Evolutionary conservation across 495 filamentous ascomycete species (phyloP).

Genomic region (Niebla homalea): DNA sequence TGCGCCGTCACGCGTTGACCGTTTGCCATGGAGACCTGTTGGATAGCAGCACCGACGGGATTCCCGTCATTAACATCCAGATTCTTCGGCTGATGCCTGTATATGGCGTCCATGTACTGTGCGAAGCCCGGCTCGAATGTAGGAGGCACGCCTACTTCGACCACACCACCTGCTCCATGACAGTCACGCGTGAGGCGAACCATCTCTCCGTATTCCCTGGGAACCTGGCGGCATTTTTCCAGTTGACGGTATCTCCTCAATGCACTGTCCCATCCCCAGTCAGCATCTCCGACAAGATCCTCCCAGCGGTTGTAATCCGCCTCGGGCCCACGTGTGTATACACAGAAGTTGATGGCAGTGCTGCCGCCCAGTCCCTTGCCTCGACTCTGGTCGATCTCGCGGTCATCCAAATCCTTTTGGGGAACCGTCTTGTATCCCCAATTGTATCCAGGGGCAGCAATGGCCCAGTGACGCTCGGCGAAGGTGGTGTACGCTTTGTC

Average conservation of each 20-base stretch:
- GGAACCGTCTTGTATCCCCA: conserved; percentile 49
- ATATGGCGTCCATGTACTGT: conserved; percentile 34
- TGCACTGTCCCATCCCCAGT: conserved; percentile 38
- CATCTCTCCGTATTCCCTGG: conserved; percentile 27
- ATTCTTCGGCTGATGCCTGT: conserved; percentile 29
- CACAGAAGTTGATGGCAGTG: conserved; percentile 50
- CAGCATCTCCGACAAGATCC: conserved; percentile 24
- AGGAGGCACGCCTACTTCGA: conserved; percentile 56
- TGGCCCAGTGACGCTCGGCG: conserved; percentile 40
- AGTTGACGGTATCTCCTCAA: conserved; percentile 28
- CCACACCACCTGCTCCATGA: conserved; percentile 44
- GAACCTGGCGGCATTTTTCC: conserved; percentile 37
- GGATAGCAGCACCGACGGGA: conserved; percentile 41
- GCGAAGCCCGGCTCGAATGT: conserved; percentile 56
- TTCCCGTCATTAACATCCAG: conserved; percentile 47
- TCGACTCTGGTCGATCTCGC: conserved; percentile 42
- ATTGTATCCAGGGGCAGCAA: conserved; percentile 34
- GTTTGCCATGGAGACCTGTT: conserved; percentile 31
- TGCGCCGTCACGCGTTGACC: conserved; percentile 38
- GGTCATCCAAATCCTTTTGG: conserved; percentile 36
- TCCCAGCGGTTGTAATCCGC: conserved; percentile 51
- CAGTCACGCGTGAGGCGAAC: conserved; percentile 18
- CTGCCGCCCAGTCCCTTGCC: conserved; percentile 48
- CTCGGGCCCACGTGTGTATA: conserved; percentile 41
- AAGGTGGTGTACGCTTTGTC: conserved; percentile 33